A percentile compares a stretch with the other conserved stretches of the same genome.
These are phyloP conservation scores for Saccharum officinarum DNA, from an alignment of 176 grass and related monocot species.

Conservation along the genomic window DNA sequence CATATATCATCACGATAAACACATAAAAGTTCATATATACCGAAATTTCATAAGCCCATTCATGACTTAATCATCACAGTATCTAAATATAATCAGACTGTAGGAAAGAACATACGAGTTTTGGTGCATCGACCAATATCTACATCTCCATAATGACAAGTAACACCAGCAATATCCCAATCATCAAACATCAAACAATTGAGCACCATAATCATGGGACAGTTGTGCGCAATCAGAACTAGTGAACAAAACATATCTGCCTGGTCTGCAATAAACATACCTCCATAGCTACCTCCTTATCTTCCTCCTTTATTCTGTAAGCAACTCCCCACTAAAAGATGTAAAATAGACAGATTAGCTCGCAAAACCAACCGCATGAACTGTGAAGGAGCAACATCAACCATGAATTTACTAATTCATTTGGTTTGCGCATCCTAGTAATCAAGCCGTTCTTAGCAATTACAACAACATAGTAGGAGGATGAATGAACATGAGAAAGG, in stretches of 20 bases:
- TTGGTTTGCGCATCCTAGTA: not conserved
- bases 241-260: not conserved
- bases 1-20: not conserved
- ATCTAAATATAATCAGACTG: not conserved
- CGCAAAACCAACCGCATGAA: not conserved
- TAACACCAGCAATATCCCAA: not conserved
- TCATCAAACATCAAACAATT: too few relatives aligned
- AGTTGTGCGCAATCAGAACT: not conserved
- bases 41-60: not conserved
- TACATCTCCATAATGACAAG: not conserved
- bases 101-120: not conserved
- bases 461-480: not conserved
- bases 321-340: constrained; percentile 78
- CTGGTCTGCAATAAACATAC: constrained; percentile 26
- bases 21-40: not conserved
- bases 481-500: not conserved
- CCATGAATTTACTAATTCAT: not conserved
- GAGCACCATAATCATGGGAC: not conserved
- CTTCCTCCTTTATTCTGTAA: constrained; percentile 78
- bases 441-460: not conserved
- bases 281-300: constrained; percentile 70
- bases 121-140: not conserved
- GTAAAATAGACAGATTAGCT: constrained; percentile 14
- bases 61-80: not conserved
- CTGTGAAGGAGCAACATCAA: not conserved